phyloP scores from a whole-genome alignment of 2,329 filamentous ascomycete species.

The Verticillium albo-atrum region DNA sequence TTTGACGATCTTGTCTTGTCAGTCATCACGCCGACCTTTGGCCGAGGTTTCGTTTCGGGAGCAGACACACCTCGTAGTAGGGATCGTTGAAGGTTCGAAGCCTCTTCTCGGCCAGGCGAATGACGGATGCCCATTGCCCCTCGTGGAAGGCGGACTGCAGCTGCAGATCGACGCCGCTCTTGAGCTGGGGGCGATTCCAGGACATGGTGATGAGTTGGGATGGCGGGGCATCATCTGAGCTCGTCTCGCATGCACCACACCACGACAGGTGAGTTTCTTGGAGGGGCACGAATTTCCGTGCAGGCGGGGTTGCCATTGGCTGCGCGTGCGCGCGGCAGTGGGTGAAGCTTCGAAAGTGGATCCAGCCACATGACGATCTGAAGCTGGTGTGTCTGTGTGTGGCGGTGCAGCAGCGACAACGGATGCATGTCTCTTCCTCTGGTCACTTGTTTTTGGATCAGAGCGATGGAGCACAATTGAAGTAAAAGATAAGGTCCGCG shows the following conservation, averaged over 20 bases:
- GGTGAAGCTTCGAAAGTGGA: not conserved
- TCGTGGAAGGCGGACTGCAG: slow-evolving; percentile 52
- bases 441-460: too few relatives aligned
- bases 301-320: not conserved
- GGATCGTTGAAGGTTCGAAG: slow-evolving; percentile 44
- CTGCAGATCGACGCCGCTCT: slow-evolving; percentile 47
- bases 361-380: not conserved
- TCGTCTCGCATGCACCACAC: slow-evolving; percentile 8
- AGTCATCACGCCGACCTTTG: not conserved
- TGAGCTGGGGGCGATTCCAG: slow-evolving; percentile 31
- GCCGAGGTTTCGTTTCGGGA: not conserved
- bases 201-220: slow-evolving; percentile 15
- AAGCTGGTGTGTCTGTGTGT: not conserved
- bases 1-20: slow-evolving; percentile 34
- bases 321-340: not conserved
- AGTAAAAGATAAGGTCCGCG: too few relatives aligned
- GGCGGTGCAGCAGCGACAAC: not conserved
- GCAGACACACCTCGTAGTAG: slow-evolving; percentile 47
- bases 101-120: slow-evolving; percentile 48
- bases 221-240: slow-evolving; percentile 17
- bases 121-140: slow-evolving; percentile 46
- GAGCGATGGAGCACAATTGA: too few relatives aligned
- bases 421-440: not conserved
- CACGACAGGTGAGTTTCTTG: slow-evolving; percentile 4
- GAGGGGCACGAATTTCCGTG: slow-evolving; percentile 7